Evolutionary conservation across 441 rosid genomes (phyloP).

Genomic region (Eugenia klotzschiana): DNA sequence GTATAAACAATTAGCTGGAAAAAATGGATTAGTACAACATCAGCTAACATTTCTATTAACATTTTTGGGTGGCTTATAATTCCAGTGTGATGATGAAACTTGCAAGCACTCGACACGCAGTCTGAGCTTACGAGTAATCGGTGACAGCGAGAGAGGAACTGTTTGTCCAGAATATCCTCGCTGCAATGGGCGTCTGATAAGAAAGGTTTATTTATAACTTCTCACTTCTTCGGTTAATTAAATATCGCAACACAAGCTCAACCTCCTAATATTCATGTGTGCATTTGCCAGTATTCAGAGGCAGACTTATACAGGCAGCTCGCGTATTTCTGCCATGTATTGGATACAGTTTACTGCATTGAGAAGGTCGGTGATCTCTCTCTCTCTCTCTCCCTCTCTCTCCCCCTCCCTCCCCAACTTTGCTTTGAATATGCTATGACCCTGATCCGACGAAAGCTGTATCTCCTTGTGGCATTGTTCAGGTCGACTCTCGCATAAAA

Average conservation of each 20-base stretch:
- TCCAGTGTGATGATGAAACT: slow-evolving; percentile 90
- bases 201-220: slow-evolving; percentile 38
- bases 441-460: not conserved
- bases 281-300: slow-evolving; percentile 53
- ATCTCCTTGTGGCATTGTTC: not conserved
- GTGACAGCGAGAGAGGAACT: slow-evolving; percentile 81
- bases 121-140: slow-evolving; percentile 47
- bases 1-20: not conserved
- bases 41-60: not conserved
- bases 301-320: slow-evolving; percentile 90
- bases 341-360: slow-evolving; percentile 51
- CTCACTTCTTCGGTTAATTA: not conserved
- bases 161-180: slow-evolving; percentile 88
- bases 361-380: slow-evolving; percentile 42
- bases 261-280: not conserved
- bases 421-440: not conserved
- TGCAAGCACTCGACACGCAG: slow-evolving; percentile 69
- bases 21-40: not conserved
- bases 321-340: slow-evolving; percentile 57
- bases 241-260: not conserved
- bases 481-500: slow-evolving; percentile 43
- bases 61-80: not conserved
- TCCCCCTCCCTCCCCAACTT: not conserved
- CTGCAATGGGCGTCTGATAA: slow-evolving; percentile 63
- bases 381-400: not conserved